Percentiles rank a stretch among this genome's conserved stretches.
phyloP scores from a whole-genome alignment of 2,329 filamentous ascomycete genomes.

The Alternaria conjuncta region DNA sequence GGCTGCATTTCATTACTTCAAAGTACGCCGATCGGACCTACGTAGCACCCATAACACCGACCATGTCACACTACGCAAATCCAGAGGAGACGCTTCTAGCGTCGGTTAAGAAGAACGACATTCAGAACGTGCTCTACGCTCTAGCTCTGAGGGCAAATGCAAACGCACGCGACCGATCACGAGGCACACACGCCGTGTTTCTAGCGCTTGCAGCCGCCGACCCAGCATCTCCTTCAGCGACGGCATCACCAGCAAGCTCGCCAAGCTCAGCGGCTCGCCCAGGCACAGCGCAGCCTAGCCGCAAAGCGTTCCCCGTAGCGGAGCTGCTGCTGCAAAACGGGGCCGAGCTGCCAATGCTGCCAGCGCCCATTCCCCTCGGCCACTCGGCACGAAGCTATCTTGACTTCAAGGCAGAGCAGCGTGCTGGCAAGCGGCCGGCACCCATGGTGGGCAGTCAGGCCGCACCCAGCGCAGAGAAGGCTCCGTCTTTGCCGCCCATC shows the following conservation, averaged over 20 bases:
- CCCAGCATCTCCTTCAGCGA: constrained; percentile 73
- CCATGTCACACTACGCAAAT: constrained; percentile 75
- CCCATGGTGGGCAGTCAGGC: constrained; percentile 58
- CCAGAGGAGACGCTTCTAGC: constrained; percentile 89
- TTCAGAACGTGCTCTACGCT: constrained; percentile 90
- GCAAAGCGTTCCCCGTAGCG: constrained; percentile 79
- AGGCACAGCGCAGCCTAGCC: constrained; percentile 48
- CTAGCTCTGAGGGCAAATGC: constrained; percentile 86
- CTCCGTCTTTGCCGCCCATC: constrained; percentile 67
- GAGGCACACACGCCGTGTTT: constrained; percentile 88
- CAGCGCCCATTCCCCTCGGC: constrained; percentile 84
- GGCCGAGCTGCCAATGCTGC: constrained; percentile 77
- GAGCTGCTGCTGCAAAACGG: constrained; percentile 94
- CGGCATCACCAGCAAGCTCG: constrained; percentile 52
- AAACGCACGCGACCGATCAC: constrained; percentile 78
- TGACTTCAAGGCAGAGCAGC: constrained; percentile 71
- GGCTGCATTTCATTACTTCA: constrained; percentile 90
- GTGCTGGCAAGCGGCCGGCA: constrained; percentile 44
- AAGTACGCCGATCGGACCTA: constrained; percentile 90
- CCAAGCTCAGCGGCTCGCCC: constrained; percentile 52
- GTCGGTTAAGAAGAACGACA: constrained; percentile 94
- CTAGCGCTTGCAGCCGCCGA: constrained; percentile 91
- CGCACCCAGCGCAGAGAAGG: constrained; percentile 60
- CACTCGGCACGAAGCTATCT: constrained; percentile 81
- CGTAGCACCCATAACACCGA: constrained; percentile 78